Conservation (phyloP, 1,284 basidiomycete species). For the Leccinum subrobustum region DNA sequence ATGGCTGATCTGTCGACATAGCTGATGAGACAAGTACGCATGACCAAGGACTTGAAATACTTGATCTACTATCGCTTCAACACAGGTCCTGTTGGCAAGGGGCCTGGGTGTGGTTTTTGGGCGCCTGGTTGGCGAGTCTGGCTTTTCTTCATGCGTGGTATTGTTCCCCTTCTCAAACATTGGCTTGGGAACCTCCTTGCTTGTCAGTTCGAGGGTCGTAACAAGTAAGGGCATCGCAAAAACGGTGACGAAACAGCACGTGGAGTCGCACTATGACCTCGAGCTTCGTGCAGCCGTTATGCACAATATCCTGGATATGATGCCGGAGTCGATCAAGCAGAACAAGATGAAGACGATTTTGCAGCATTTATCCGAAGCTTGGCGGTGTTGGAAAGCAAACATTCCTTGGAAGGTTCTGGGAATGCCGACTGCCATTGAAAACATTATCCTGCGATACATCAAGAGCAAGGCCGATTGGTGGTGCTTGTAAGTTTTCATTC, state of each 20-base stretch:
- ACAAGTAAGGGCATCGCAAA: slow-evolving; percentile 95
- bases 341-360: slow-evolving; percentile 99
- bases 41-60: slow-evolving; percentile 99
- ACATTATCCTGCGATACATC: slow-evolving; percentile 98
- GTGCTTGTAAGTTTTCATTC: slow-evolving; percentile 71
- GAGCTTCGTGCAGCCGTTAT: slow-evolving; percentile 98
- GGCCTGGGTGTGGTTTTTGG: slow-evolving; percentile 99
- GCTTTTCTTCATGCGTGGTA: slow-evolving; percentile 99
- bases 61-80: slow-evolving; percentile 99
- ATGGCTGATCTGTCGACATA: slow-evolving; percentile 27
- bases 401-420: slow-evolving; percentile 98
- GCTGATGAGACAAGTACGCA: slow-evolving; percentile 99
- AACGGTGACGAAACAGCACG: slow-evolving; percentile 98
- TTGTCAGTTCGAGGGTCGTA: slow-evolving; percentile 96
- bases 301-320: slow-evolving; percentile 99
- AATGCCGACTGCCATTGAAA: slow-evolving; percentile 98
- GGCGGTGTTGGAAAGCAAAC: slow-evolving; percentile 99
- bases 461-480: slow-evolving; percentile 99
- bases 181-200: slow-evolving; percentile 98
- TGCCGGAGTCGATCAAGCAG: slow-evolving; percentile 99
- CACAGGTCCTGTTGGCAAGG: slow-evolving; percentile 98
- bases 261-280: slow-evolving; percentile 97
- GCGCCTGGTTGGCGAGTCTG: slow-evolving; percentile 99
- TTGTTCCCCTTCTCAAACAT: slow-evolving; percentile 94
- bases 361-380: slow-evolving; percentile 96